phyloP scores from a whole-genome alignment of 805 yeast genomes.

The Debaryomyces castellii region DNA sequence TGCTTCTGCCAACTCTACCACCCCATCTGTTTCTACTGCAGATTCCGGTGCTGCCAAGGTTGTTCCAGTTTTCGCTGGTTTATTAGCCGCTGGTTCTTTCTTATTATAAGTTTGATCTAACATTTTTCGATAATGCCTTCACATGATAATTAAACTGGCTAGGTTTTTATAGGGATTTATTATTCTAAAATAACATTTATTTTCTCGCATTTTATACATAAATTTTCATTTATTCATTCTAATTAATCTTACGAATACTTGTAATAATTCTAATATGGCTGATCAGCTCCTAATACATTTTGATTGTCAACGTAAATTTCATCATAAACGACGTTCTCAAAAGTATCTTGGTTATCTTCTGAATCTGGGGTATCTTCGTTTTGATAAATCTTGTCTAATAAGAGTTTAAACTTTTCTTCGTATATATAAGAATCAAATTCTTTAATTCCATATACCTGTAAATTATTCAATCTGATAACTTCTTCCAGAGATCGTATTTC shows the following conservation, averaged over 20 bases:
- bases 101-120: slow-evolving; percentile 9
- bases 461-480: slow-evolving; percentile 13
- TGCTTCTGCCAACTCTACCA: slow-evolving; percentile 12
- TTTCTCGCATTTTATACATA: background rate
- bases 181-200: background rate
- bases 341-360: no score
- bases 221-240: background rate
- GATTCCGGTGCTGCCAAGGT: slow-evolving; percentile 13
- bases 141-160: background rate
- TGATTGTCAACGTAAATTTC: background rate
- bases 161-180: background rate
- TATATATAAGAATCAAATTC: slow-evolving; percentile 25
- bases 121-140: background rate
- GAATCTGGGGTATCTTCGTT: no score
- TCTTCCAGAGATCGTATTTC: slow-evolving; percentile 16
- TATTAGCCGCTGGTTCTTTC: slow-evolving; percentile 21
- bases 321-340: background rate
- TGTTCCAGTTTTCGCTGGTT: slow-evolving; percentile 21
- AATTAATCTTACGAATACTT: background rate
- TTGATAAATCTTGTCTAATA: background rate
- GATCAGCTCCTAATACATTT: background rate
- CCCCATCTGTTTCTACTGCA: slow-evolving; percentile 13
- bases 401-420: slow-evolving; percentile 15
- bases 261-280: background rate
- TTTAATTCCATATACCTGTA: slow-evolving; percentile 31